A percentile compares a stretch with the other conserved stretches of the same genome.
phyloP scores from a whole-genome alignment of 1,284 basidiomycete species.

The Cryptococcus deneoformans region DNA sequence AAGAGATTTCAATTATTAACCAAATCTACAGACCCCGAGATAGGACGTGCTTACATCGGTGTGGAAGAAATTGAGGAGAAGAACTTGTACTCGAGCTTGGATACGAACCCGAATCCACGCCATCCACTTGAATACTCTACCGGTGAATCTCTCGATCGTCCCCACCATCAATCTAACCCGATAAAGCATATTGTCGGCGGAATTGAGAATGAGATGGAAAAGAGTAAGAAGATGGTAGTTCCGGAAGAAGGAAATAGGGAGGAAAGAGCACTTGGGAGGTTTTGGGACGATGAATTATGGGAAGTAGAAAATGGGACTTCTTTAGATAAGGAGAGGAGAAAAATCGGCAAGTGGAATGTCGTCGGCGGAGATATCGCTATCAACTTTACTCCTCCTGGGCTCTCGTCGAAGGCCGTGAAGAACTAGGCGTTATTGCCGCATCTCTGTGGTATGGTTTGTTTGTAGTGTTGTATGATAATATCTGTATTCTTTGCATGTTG shows the following conservation, averaged over 20 bases:
- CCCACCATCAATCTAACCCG: no score
- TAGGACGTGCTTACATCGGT: slow-evolving; percentile 30
- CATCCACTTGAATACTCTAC: no score
- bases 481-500: no score
- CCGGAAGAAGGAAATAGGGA: slow-evolving; percentile 13
- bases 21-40: slow-evolving; percentile 30
- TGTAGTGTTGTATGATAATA: no score
- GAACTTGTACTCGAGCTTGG: not conserved
- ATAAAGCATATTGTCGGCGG: no score
- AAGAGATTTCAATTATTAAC: slow-evolving; percentile 45
- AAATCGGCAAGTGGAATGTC: slow-evolving; percentile 24
- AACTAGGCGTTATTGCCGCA: not conserved
- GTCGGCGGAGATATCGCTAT: slow-evolving; percentile 5
- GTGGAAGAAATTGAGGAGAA: slow-evolving; percentile 19
- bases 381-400: no score
- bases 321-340: slow-evolving; percentile 9
- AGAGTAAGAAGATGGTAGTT: slow-evolving; percentile 4
- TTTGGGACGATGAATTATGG: slow-evolving; percentile 38
- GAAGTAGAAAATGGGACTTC: slow-evolving; percentile 11
- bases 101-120: no score
- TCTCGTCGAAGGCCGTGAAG: no score
- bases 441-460: no score
- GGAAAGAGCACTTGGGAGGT: slow-evolving; percentile 27
- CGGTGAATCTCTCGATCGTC: no score
- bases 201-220: not conserved